These are phyloP conservation scores for Colletotrichum zoysiae DNA, from an alignment of 2,329 filamentous ascomycete species.

Conservation along the genomic window DNA sequence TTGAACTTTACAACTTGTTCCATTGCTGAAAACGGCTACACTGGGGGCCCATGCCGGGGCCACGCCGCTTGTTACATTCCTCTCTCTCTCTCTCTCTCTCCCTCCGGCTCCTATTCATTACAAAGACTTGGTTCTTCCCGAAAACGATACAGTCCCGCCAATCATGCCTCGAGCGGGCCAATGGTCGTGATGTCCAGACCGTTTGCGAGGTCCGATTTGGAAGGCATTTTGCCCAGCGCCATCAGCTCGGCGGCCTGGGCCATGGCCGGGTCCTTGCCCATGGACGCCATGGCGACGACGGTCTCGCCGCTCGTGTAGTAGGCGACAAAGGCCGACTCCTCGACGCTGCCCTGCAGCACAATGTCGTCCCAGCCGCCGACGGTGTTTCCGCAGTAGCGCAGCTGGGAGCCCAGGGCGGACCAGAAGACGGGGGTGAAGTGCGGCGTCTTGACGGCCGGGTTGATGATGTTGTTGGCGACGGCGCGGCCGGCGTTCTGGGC, in stretches of 20 bases:
- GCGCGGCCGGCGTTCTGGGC: constrained; percentile 91
- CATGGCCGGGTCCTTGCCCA: constrained; percentile 92
- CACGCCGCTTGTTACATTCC: background rate
- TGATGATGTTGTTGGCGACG: constrained; percentile 82
- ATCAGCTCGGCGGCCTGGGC: constrained; percentile 86
- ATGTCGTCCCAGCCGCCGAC: constrained; percentile 85
- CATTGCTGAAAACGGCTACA: background rate
- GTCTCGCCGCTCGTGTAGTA: constrained; percentile 91
- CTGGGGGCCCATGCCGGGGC: background rate
- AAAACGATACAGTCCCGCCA: background rate
- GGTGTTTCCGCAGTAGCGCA: constrained; percentile 95
- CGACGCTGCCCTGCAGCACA: constrained; percentile 81
- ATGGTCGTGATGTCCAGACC: constrained; percentile 67
- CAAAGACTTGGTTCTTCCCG: background rate
- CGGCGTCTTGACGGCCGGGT: constrained; percentile 71
- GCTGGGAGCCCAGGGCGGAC: constrained; percentile 89
- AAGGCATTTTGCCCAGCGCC: constrained; percentile 83
- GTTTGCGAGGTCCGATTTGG: constrained; percentile 79
- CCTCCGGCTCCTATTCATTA: background rate
- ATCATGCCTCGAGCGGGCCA: constrained; percentile 50
- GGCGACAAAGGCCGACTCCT: constrained; percentile 85
- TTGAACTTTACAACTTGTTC: background rate
- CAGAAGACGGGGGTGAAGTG: constrained; percentile 95
- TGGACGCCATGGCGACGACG: constrained; percentile 90
- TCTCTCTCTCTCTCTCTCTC: background rate